A percentile compares a stretch with the other conserved stretches of the same genome.
These are phyloP conservation scores for Ustilago cynodontis DNA, from an alignment of 1,284 basidiomycete genomes.

Conservation along the genomic window DNA sequence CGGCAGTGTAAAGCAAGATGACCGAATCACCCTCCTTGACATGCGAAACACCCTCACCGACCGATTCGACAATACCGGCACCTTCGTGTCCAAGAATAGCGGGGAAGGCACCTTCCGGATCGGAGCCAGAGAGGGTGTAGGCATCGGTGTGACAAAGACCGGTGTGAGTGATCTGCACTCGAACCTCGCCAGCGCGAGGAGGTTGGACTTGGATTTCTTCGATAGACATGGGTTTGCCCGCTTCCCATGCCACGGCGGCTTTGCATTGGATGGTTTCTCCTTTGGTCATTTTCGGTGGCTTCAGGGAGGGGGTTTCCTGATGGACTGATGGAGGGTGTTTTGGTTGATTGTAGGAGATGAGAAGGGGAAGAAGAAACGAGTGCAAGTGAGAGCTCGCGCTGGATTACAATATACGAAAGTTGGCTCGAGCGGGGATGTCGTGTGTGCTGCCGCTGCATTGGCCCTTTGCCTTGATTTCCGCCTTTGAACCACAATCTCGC, in stretches of 20 bases:
- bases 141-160: slow-evolving; percentile 98
- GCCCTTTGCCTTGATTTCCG: slow-evolving; percentile 21
- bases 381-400: background rate
- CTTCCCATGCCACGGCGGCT: slow-evolving; percentile 95
- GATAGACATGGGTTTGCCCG: slow-evolving; percentile 86
- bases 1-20: slow-evolving; percentile 75
- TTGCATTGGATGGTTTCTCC: slow-evolving; percentile 67
- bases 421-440: slow-evolving; percentile 34
- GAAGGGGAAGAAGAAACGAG: background rate
- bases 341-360: background rate
- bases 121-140: slow-evolving; percentile 95
- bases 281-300: slow-evolving; percentile 40
- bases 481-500: slow-evolving; percentile 1
- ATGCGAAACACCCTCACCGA: slow-evolving; percentile 90
- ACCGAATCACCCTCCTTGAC: slow-evolving; percentile 80
- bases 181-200: slow-evolving; percentile 89
- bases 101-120: slow-evolving; percentile 96
- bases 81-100: slow-evolving; percentile 79
- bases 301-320: background rate
- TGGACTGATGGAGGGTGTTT: too few species aligned
- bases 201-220: slow-evolving; percentile 95
- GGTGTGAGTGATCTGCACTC: slow-evolving; percentile 91
- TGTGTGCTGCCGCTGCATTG: slow-evolving; percentile 17
- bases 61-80: slow-evolving; percentile 80
- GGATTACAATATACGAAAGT: background rate